These are phyloP conservation scores for Pneumocystis oryctolagi DNA, from an alignment of 1,139 yeast species.

Conservation along the genomic window DNA sequence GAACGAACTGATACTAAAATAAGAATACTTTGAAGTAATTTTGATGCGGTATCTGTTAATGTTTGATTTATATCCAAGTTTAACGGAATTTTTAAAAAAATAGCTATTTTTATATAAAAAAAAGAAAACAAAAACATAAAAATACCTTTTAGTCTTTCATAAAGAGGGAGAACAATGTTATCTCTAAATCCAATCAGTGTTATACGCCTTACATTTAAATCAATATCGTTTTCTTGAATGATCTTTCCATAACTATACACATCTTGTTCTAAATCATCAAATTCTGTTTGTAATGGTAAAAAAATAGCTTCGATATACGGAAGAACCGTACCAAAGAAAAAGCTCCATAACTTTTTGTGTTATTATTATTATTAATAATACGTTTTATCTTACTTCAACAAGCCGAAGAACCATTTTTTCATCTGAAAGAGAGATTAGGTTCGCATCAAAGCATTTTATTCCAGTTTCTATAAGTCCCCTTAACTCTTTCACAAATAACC, in stretches of 20 bases:
- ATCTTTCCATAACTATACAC: not conserved
- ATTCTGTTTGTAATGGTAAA: slow-evolving; percentile 42
- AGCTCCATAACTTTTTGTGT: slow-evolving; percentile 31
- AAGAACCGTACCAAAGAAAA: slow-evolving; percentile 37
- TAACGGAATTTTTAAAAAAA: slow-evolving; percentile 7
- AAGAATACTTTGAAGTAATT: slow-evolving; percentile 43
- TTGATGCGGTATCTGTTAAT: slow-evolving; percentile 24
- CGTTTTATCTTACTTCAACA: slow-evolving; percentile 18
- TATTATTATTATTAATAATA: not conserved
- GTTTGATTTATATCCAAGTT: slow-evolving; percentile 6
- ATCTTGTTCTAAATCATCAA: slow-evolving; percentile 27
- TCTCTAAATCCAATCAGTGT: slow-evolving; percentile 26
- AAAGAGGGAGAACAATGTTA: slow-evolving; percentile 25
- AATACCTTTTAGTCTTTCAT: slow-evolving; percentile 34
- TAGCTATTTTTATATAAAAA: slow-evolving; percentile 8
- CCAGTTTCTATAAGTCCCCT: slow-evolving; percentile 35
- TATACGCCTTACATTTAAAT: slow-evolving; percentile 22
- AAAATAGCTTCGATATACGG: slow-evolving; percentile 47
- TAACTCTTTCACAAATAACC: slow-evolving; percentile 31
- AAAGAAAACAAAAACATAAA: slow-evolving; percentile 37
- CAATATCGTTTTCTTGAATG: not conserved
- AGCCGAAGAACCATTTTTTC: slow-evolving; percentile 21
- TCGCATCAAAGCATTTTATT: slow-evolving; percentile 30
- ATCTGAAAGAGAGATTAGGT: slow-evolving; percentile 13
- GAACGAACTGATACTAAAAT: slow-evolving; percentile 37